Evolutionary conservation across 2,329 filamentous ascomycete genomes (phyloP).

Genomic region (Blastomyces silverae): DNA sequence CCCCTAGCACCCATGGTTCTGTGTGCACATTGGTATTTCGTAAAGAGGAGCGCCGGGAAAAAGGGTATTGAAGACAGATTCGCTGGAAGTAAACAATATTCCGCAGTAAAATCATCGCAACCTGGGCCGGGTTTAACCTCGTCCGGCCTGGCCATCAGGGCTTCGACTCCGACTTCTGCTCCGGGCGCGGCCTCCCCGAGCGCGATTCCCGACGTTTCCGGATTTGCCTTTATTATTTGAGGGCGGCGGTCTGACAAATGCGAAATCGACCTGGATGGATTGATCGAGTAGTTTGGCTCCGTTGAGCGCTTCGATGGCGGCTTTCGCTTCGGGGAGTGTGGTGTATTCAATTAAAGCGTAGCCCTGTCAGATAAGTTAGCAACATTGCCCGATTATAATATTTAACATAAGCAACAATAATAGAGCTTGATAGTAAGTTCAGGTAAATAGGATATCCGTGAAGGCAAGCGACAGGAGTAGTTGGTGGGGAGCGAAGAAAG

Average conservation of each 20-base stretch:
- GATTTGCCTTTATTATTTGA: constrained; percentile 39
- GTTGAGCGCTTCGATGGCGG: constrained; percentile 56
- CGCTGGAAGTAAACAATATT: not conserved
- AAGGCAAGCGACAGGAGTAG: not conserved
- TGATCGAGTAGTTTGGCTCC: constrained; percentile 58
- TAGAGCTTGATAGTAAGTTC: not conserved
- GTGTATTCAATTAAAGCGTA: constrained; percentile 62
- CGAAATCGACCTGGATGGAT: constrained; percentile 59
- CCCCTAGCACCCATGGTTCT: not conserved
- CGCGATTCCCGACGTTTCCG: constrained; percentile 37
- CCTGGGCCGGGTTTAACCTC: constrained; percentile 25
- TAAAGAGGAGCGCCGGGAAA: not conserved
- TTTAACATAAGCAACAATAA: not conserved
- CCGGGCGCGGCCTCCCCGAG: constrained; percentile 35
- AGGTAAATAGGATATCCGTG: not conserved
- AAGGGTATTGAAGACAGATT: not conserved
- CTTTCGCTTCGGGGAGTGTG: constrained; percentile 56
- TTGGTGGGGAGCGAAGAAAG: not conserved
- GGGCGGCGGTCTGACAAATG: constrained; percentile 55
- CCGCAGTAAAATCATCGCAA: not conserved
- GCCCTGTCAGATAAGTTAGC: constrained; percentile 42
- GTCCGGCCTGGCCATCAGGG: constrained; percentile 35
- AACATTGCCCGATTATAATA: not conserved
- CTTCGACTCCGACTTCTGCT: constrained; percentile 45
- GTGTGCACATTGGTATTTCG: not conserved